Percentiles rank a stretch among this genome's conserved stretches.
Conservation (phyloP, 31 red algal genomes). For the Endocladia muricata region DNA sequence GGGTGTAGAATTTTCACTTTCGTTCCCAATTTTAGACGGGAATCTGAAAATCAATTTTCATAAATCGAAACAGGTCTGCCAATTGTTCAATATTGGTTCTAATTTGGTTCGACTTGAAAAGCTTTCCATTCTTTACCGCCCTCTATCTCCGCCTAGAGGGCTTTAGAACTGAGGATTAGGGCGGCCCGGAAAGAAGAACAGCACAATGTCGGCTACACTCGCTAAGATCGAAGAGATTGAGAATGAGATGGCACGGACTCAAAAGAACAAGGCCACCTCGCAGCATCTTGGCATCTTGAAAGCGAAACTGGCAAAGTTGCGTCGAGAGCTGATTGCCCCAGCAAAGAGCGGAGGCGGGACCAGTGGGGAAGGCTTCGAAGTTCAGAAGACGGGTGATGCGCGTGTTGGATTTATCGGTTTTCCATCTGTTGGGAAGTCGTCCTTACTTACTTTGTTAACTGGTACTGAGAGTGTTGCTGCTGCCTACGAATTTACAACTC, state of each 20-base stretch:
- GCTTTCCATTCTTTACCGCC: too few relatives aligned
- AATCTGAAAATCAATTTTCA: too few relatives aligned
- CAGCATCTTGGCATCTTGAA: slow-evolving; percentile 93
- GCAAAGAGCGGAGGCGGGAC: slow-evolving; percentile 63
- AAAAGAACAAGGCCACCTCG: slow-evolving; percentile 98
- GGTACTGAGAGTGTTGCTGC: slow-evolving; percentile 80
- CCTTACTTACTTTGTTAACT: slow-evolving; percentile 86
- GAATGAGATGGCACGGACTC: slow-evolving; percentile 90
- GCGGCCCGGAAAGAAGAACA: too few relatives aligned
- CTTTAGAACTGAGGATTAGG: too few relatives aligned
- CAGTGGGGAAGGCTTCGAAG: slow-evolving; percentile 97
- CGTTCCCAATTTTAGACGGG: too few relatives aligned
- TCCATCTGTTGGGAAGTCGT: slow-evolving; percentile 98
- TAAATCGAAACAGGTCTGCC: too few relatives aligned
- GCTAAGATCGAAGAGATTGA: slow-evolving; percentile 96
- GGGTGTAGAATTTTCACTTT: too few relatives aligned
- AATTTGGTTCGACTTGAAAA: too few relatives aligned
- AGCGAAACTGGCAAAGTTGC: slow-evolving; percentile 94
- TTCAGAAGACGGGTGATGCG: slow-evolving; percentile 91
- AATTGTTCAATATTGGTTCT: too few relatives aligned
- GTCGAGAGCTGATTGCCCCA: slow-evolving; percentile 88
- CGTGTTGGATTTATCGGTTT: slow-evolving; percentile 96
- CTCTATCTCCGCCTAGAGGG: too few relatives aligned
- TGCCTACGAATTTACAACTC: slow-evolving; percentile 98
- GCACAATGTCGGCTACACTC: slow-evolving; percentile 50